Conservation (phyloP, 2,329 filamentous ascomycete species). For the Exophiala sp. region DNA sequence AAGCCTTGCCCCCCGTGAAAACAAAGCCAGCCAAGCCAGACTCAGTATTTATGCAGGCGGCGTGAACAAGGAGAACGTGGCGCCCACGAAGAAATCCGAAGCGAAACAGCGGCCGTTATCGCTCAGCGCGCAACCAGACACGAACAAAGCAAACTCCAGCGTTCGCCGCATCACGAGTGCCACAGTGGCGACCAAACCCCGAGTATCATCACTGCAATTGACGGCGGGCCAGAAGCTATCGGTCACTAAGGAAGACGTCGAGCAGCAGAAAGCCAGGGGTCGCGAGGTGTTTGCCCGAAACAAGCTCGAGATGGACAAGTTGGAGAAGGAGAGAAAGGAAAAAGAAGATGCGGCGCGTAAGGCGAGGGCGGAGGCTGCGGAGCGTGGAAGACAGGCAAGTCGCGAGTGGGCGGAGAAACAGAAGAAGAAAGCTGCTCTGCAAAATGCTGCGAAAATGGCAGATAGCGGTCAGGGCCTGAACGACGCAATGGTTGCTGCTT, state of each 20-base stretch:
- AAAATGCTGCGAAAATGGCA: constrained; percentile 11
- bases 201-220: constrained; percentile 19
- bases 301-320: constrained; percentile 26
- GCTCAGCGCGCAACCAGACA: constrained; percentile 8
- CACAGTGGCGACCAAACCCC: constrained; percentile 9
- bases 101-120: constrained; percentile 14
- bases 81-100: constrained; percentile 6
- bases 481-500: constrained; percentile 1
- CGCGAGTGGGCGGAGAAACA: constrained; percentile 37
- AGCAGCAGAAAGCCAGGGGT: constrained; percentile 30
- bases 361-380: constrained; percentile 35
- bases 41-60: constrained; percentile 33
- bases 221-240: constrained; percentile 20
- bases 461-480: not conserved
- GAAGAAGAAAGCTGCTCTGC: constrained; percentile 25
- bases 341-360: constrained; percentile 34
- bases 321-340: constrained; percentile 31
- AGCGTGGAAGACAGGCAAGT: constrained; percentile 34
- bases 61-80: constrained; percentile 25
- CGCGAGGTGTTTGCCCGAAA: constrained; percentile 31
- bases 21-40: constrained; percentile 45
- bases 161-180: constrained; percentile 19
- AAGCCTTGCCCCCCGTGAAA: constrained; percentile 39
- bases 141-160: constrained; percentile 17
- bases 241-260: constrained; percentile 22